Conservation (phyloP, 352 stramenopile species). For the Phytophthora litchii region DNA sequence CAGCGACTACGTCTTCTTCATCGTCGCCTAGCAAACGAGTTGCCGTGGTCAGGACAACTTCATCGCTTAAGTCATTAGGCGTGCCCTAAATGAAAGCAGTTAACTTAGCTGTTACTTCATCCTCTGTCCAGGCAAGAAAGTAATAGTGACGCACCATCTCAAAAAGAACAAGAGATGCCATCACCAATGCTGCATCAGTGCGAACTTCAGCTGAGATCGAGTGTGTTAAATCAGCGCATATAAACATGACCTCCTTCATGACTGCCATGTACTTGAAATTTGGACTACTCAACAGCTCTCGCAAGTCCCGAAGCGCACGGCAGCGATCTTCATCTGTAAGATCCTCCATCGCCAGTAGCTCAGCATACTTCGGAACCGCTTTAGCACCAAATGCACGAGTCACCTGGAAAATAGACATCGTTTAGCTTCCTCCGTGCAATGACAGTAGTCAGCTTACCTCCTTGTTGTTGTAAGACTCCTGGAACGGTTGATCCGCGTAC, state of each 20-base stretch:
- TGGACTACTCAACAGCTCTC: slow-evolving; percentile 63
- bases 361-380: slow-evolving; percentile 62
- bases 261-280: slow-evolving; percentile 62
- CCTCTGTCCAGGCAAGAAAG: not conserved
- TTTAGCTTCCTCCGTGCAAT: not conserved
- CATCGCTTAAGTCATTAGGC: slow-evolving; percentile 51
- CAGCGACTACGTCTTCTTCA: slow-evolving; percentile 53
- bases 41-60: slow-evolving; percentile 58
- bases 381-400: slow-evolving; percentile 58
- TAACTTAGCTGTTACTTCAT: not conserved
- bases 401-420: slow-evolving; percentile 33
- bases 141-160: slow-evolving; percentile 43
- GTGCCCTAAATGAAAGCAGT: slow-evolving; percentile 25
- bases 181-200: slow-evolving; percentile 45
- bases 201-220: slow-evolving; percentile 49
- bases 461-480: slow-evolving; percentile 58
- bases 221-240: slow-evolving; percentile 55
- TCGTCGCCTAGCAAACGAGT: slow-evolving; percentile 46
- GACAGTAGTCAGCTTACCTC: slow-evolving; percentile 33
- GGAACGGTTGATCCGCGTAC: slow-evolving; percentile 60
- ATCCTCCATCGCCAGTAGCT: slow-evolving; percentile 62
- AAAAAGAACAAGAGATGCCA: slow-evolving; percentile 62
- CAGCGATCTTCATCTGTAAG: slow-evolving; percentile 59
- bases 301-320: slow-evolving; percentile 50
- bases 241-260: slow-evolving; percentile 56